Evolutionary conservation across 306 rosid genomes (phyloP).

Genomic region (Cucurbita pepo): DNA sequence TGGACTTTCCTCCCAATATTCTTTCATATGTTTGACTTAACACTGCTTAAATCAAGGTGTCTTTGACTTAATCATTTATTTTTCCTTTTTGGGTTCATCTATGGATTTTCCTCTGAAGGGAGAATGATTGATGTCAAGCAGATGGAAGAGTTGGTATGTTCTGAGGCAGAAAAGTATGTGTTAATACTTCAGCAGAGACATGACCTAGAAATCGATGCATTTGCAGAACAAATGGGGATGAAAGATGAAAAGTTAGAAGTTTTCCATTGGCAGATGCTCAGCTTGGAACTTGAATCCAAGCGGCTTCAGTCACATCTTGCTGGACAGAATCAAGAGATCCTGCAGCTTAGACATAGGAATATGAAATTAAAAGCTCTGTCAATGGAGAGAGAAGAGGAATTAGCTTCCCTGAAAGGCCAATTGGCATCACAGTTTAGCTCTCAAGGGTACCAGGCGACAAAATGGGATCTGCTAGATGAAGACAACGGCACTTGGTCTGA

Average conservation of each 20-base stretch:
- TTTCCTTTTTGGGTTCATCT: background rate
- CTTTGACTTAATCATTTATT: background rate
- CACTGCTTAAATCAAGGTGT: background rate
- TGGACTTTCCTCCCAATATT: background rate
- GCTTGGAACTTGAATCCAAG: conserved; percentile 70
- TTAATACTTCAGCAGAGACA: conserved; percentile 61
- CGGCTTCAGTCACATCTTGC: conserved; percentile 58
- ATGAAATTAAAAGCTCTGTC: conserved; percentile 51
- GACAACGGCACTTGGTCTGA: conserved; percentile 27
- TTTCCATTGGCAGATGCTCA: conserved; percentile 63
- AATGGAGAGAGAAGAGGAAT: conserved; percentile 42
- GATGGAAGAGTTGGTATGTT: conserved; percentile 59
- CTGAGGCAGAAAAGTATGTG: conserved; percentile 78
- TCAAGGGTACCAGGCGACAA: conserved; percentile 14
- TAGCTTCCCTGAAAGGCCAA: conserved; percentile 46
- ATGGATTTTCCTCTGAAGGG: conserved; percentile 16
- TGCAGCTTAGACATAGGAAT: conserved; percentile 59
- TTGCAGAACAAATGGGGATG: conserved; percentile 68
- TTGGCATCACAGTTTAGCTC: conserved; percentile 35
- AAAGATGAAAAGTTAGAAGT: conserved; percentile 84
- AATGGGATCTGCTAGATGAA: conserved; percentile 24
- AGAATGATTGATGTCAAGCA: conserved; percentile 49
- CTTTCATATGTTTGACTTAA: background rate
- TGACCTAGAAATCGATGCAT: conserved; percentile 77
- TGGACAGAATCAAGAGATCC: conserved; percentile 48